Evolutionary conservation across 2,329 filamentous ascomycete genomes (phyloP), one percentile per base, ranked within the genome.

Genomic region (Apiospora malaysiana): DNA sequence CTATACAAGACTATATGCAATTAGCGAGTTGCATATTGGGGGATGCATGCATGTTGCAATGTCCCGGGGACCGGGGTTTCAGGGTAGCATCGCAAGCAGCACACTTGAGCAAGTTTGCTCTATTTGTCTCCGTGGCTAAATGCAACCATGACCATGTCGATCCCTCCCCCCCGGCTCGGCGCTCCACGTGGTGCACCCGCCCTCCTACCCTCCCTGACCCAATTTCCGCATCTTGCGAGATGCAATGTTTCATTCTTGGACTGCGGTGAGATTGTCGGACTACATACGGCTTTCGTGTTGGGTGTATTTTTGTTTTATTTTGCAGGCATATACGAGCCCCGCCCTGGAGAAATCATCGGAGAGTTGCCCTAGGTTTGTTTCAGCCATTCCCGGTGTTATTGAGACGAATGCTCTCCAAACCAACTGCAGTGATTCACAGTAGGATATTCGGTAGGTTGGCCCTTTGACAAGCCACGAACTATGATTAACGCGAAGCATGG

Each of bases 81-180:
- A 6, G 65, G 18, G 21, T 14, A 32, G n/a, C n/a, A n/a, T n/a
- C n/a, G n/a, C n/a, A n/a, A n/a, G n/a, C n/a, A n/a, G n/a, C n/a
- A 32, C 68, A 65, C 59, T 69, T 69, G 68, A 69, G 68, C 68
- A 69, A 69, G 68, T 69, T 69, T 69, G 68, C 68, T 69, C 68
- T 59, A 23, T 32, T 69, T 69, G 45, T 69, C 32, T 63, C 32
- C 25, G 5, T 63, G 56, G 56, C 56, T 63, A 63, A 63, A 63
- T 63, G 56, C 56, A 40, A 40, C 42, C 42, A 32, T n/a, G n/a
- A 32, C 56, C 32, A 18, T 59, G 51, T 21, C 51, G 51, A 59
- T 59, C 51, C 27, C 51, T 9, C 49, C 21, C 16, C 16, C 51
- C 51, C 51, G 51, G 51, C 27, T 59, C 51, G 51, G 51, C 6